These are phyloP conservation scores for Earliella scabrosa DNA, from an alignment of 1,284 basidiomycete genomes.

Conservation along the genomic window DNA sequence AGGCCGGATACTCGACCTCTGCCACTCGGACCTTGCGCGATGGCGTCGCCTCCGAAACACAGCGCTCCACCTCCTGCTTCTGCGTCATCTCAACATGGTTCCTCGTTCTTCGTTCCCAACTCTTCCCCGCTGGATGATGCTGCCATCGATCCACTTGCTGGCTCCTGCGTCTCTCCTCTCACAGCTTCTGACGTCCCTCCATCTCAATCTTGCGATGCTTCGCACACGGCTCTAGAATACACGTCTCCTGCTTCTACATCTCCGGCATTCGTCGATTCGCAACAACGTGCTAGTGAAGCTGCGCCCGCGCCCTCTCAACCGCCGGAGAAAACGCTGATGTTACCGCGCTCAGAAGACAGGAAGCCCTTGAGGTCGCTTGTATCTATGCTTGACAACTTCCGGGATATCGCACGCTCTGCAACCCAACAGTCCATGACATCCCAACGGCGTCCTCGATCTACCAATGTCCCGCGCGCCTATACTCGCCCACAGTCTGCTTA, in stretches of 20 bases:
- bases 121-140: neutral
- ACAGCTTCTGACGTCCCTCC: neutral
- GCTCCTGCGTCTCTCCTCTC: too few relatives aligned
- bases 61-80: neutral
- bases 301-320: neutral
- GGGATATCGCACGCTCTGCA: conserved; percentile 24
- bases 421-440: conserved; percentile 4
- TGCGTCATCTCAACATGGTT: neutral
- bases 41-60: neutral
- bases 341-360: neutral
- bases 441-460: neutral
- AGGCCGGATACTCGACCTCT: neutral
- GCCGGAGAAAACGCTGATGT: neutral
- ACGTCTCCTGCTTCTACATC: too few relatives aligned
- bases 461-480: too few relatives aligned
- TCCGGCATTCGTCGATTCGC: too few relatives aligned
- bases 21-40: neutral
- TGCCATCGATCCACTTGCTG: neutral
- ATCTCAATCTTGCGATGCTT: neutral
- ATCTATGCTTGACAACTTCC: conserved; percentile 19
- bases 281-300: too few relatives aligned
- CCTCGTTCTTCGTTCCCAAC: neutral
- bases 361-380: conserved; percentile 20
- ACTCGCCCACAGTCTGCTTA: neutral
- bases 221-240: neutral